Conservation (phyloP, 1,139 yeast species). For the Yamadazyma diddensiae region DNA sequence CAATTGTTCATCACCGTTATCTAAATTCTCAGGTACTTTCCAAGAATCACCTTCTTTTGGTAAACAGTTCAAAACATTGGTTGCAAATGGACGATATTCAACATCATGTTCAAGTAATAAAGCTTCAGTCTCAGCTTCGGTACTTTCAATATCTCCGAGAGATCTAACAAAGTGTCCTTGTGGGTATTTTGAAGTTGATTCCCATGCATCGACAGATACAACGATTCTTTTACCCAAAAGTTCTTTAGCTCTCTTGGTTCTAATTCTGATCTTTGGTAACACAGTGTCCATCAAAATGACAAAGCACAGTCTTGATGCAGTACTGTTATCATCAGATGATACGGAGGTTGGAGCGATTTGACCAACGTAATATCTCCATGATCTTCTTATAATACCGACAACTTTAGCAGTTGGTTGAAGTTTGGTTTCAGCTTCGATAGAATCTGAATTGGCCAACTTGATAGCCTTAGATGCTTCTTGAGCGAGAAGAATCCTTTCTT, state of each 20-base stretch:
- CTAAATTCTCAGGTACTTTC: conserved; percentile 71
- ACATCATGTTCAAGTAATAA: conserved; percentile 91
- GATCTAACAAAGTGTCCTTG: conserved; percentile 92
- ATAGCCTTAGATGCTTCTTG: conserved; percentile 72
- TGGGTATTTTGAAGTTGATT: conserved; percentile 77
- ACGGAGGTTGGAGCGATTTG: conserved; percentile 84
- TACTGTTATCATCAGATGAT: conserved; percentile 49
- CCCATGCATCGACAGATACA: conserved; percentile 92
- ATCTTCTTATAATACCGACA: conserved; percentile 84
- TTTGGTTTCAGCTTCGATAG: conserved; percentile 29
- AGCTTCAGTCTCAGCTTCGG: conserved; percentile 96
- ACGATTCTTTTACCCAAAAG: conserved; percentile 86
- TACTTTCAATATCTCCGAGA: conserved; percentile 86
- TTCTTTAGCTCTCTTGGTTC: conserved; percentile 82
- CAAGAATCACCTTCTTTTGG: conserved; percentile 93
- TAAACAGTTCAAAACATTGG: conserved; percentile 85
- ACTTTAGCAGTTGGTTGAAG: conserved; percentile 89
- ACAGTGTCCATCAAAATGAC: conserved; percentile 87
- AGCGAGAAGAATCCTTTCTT: conserved; percentile 70
- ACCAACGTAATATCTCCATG: conserved; percentile 97
- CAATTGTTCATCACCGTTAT: conserved; percentile 59
- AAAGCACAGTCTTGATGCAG: conserved; percentile 73
- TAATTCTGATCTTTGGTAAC: conserved; percentile 81
- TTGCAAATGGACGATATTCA: conserved; percentile 93
- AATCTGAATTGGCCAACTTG: conserved; percentile 26